Base-by-base conservation (phyloP, 163 green algal species). In the Scenedesmus sp. region DNA sequence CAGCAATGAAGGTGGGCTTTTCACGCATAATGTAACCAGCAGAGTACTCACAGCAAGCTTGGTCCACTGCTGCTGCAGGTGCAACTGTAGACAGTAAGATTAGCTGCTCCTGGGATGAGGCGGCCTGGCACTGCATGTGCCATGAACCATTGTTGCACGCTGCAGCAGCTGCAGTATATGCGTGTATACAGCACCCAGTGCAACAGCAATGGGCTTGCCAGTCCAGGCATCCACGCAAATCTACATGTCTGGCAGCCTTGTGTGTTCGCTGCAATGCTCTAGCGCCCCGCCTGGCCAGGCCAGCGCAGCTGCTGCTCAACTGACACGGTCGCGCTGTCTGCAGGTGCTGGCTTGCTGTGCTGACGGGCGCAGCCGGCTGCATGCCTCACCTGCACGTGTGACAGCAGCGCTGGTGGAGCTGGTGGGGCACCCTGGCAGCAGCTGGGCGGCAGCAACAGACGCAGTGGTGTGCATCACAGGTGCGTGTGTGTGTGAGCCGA, bases 401-500 rank as follows among this genome's bases (percentile, higher is more conserved):
- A 91, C 46, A 60, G 73, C 70, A 20, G 52, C 67, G 16, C 73
- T 91, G 56, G 18, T 91, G 23, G 77, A 85, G 10, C 73, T 91
- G 54, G 34, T 85, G 52, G 66, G 23, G 3, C 70, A 84, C 55
- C 87, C 87, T 0, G 54, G 87, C 55, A 91, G 52, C 87, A 91
- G 55, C 73, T 76, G 55, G 56, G 79, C 73, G 1, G 87, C 87
- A 76, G 87, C 73, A 70, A 70, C 86, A 84, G 86, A 84, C 74
- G 66, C 86, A 56, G 85, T 66, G 66, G 46, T 52, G 10, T 90
- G 86, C 67, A 55, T 90, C 18, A 56, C 86, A 90, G 86, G 86
- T 84, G 74, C 20, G 86, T 55, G 66, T n/a, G 34, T 46, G 34
- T 20, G 20, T 13, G 23, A 3, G 23, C 70, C 3, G 1, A 26